Evolutionary conservation across 805 yeast genomes (phyloP).

Genomic region (Candida krabiensis): DNA sequence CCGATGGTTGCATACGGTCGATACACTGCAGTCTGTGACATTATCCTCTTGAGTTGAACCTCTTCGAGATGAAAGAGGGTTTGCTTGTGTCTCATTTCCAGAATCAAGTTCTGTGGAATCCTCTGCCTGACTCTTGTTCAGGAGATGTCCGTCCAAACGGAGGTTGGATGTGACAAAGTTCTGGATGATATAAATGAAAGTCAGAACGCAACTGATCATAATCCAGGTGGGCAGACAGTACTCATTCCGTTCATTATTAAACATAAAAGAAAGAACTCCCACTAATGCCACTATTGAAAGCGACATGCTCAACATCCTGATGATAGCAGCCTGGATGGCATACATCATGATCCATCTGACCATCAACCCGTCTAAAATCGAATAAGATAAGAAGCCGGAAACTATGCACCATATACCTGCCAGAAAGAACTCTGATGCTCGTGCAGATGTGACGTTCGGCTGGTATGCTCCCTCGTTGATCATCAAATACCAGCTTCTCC

Average conservation of each 20-base stretch:
- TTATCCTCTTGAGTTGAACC: not conserved
- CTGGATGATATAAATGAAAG: slow-evolving; percentile 79
- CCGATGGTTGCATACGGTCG: not conserved
- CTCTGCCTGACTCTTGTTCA: slow-evolving; percentile 9
- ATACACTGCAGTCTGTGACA: slow-evolving; percentile 2
- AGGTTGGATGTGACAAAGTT: slow-evolving; percentile 82
- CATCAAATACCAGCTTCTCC: slow-evolving; percentile 29
- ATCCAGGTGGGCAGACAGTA: slow-evolving; percentile 91
- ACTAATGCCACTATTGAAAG: slow-evolving; percentile 69
- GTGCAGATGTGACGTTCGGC: slow-evolving; percentile 48
- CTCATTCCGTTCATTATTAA: slow-evolving; percentile 59
- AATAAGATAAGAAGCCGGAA: slow-evolving; percentile 78
- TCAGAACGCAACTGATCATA: slow-evolving; percentile 78
- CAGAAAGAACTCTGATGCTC: slow-evolving; percentile 75
- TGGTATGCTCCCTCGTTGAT: slow-evolving; percentile 20
- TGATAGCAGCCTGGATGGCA: slow-evolving; percentile 82
- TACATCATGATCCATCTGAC: slow-evolving; percentile 93
- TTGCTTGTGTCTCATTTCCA: not conserved
- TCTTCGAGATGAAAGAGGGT: not conserved
- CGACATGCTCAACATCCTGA: slow-evolving; percentile 82
- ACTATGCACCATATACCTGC: slow-evolving; percentile 94
- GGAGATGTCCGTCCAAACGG: slow-evolving; percentile 37
- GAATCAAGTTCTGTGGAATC: not conserved
- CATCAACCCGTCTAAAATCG: slow-evolving; percentile 85
- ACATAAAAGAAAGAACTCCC: slow-evolving; percentile 62